These are phyloP conservation scores for Oryza australiensis DNA, from an alignment of 176 grass and related monocot species.

Conservation along the genomic window DNA sequence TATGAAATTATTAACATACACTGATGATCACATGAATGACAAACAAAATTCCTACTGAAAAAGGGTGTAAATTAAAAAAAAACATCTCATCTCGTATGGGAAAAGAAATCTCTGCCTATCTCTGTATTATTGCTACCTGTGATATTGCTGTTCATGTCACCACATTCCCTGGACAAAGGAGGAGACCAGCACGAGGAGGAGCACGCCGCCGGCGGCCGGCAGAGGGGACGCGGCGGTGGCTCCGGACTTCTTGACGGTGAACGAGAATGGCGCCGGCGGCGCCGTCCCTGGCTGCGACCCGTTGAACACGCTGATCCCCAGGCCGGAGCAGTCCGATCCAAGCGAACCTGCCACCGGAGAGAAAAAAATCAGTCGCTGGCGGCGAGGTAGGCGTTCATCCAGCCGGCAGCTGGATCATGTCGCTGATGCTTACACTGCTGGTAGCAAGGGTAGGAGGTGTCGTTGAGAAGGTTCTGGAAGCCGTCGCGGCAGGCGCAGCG, in stretches of 20 bases:
- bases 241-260: slow-evolving; percentile 33
- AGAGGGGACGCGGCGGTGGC: background rate
- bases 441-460: slow-evolving; percentile 48
- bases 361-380: background rate
- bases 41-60: background rate
- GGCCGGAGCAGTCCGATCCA: slow-evolving; percentile 37
- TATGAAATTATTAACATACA: background rate
- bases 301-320: slow-evolving; percentile 52
- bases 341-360: slow-evolving; percentile 44
- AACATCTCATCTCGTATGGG: background rate
- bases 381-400: background rate
- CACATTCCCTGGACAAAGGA: slow-evolving; percentile 1
- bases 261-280: slow-evolving; percentile 40
- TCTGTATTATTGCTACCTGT: background rate
- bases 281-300: slow-evolving; percentile 17
- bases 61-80: background rate
- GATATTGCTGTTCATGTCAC: background rate
- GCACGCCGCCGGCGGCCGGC: background rate
- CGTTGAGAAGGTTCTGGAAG: slow-evolving; percentile 54
- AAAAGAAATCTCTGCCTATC: background rate
- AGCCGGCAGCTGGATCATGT: too few relatives aligned
- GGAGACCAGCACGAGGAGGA: background rate
- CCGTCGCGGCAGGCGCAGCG: slow-evolving; percentile 48
- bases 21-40: background rate
- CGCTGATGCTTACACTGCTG: slow-evolving; percentile 44